These are phyloP conservation scores for Centrapalus pauciflorus DNA, from an alignment of 129 eudicot species.

Conservation along the genomic window DNA sequence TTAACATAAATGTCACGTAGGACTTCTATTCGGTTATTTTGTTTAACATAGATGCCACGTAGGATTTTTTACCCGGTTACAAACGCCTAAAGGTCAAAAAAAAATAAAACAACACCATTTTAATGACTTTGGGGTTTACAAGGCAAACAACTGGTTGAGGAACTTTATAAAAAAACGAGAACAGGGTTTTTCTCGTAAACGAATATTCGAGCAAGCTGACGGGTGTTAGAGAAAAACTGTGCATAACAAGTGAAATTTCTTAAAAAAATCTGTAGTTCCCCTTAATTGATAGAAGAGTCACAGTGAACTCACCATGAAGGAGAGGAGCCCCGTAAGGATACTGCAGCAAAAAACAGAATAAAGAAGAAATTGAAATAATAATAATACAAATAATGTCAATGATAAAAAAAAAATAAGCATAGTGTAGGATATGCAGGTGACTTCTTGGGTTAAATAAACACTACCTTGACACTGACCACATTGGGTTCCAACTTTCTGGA, in stretches of 20 bases:
- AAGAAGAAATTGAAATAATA: background rate
- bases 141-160: no score
- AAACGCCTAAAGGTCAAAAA: no score
- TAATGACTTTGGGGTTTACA: no score
- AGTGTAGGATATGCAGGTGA: background rate
- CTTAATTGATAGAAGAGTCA: slow-evolving; percentile 9
- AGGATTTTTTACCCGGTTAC: no score
- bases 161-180: no score
- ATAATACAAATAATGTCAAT: slow-evolving; percentile 13
- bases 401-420: background rate
- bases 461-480: slow-evolving; percentile 99
- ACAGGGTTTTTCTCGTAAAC: no score
- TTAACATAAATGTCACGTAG: no score
- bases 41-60: no score
- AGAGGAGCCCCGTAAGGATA: slow-evolving; percentile 87
- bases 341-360: slow-evolving; percentile 51
- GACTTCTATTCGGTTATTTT: no score
- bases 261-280: background rate
- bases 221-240: background rate
- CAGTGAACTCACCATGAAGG: slow-evolving; percentile 86
- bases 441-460: background rate
- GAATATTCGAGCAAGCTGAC: background rate
- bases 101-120: no score
- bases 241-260: background rate
- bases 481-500: slow-evolving; percentile 99